phyloP scores from a whole-genome alignment of 2,329 filamentous ascomycete genomes.

The Fusarium devonianum region DNA sequence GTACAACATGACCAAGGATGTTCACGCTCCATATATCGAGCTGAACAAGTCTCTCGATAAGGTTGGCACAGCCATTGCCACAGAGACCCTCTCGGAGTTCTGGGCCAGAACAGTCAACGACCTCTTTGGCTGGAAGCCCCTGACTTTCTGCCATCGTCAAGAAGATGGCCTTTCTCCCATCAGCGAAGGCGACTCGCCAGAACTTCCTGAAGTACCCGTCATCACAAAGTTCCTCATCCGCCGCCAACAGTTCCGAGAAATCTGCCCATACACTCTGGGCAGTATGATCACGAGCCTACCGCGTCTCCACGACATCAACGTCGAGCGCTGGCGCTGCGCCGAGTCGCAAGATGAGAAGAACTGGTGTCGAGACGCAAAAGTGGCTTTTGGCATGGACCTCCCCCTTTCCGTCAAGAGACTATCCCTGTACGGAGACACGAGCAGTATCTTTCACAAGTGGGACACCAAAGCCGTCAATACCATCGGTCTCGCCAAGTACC shows the following conservation, averaged over 20 bases:
- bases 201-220: background rate
- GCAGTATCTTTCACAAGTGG: background rate
- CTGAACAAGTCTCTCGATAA: background rate
- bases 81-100: background rate
- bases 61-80: background rate
- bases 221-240: slow-evolving; percentile 15
- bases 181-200: background rate
- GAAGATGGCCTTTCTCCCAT: too few relatives aligned
- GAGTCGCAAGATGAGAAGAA: fast-evolving
- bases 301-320: background rate
- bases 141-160: background rate
- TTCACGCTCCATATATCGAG: background rate
- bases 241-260: slow-evolving; percentile 3
- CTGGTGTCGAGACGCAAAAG: background rate
- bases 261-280: background rate
- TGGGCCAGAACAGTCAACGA: background rate
- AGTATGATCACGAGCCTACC: slow-evolving; percentile 1
- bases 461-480: background rate
- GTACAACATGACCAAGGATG: background rate
- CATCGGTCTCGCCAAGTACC: background rate
- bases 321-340: slow-evolving; percentile 11
- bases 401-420: slow-evolving; percentile 6
- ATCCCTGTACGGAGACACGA: background rate
- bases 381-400: background rate
- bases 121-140: slow-evolving; percentile 12